Base-by-base conservation (phyloP, 495 filamentous ascomycete genomes). In the Astrothelium subdiscretum region DNA sequence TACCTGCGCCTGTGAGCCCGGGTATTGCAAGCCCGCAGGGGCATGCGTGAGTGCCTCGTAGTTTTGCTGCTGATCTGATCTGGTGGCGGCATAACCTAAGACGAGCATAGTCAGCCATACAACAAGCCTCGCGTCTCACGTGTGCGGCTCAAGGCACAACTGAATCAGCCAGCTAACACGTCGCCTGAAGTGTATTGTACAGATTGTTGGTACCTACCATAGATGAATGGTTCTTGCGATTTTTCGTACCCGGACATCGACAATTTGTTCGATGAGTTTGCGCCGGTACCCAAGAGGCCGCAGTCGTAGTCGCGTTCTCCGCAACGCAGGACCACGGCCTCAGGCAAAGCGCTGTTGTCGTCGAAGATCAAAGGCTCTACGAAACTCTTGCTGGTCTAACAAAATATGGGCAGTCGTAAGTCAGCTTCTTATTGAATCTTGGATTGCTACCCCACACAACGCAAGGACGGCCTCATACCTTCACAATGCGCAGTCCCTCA, bases 171-270 rank as follows among this genome's bases (percentile, higher is more conserved):
- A 18, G 43, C 43, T 20, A 20, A 48, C 43, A 48, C 43, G n/a
- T 59, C 13, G 31, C 51, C 31, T 22, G 48, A 18, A 32, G 59
- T 31, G 38, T 58, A 31, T 66, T 32, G 27, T 62, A 65, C 27
- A 26, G 29, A 11, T 44, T 15, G 70, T 43, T 62, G 58, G 61
- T 63, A 78, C 78, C 73, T 69, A 80, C 78, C 75, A 68, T 75
- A 76, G 59, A 77, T 74, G 70, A 71, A 74, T 48, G 70, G 74
- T 70, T 69, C 66, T 58, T 76, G 73, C 35, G 73, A 63, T 71
- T 82, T 82, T 68, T 73, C 75, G 77, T 81, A 82, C 65, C 74
- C 75, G 73, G 81, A 79, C 81, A 83, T 83, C 67, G 78, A 78
- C 74, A 75, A 65, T 51, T 74, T 54, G 20, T 54, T 26, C 12